Conservation (phyloP, 1,284 basidiomycete genomes). For the Marasmius oreades region DNA sequence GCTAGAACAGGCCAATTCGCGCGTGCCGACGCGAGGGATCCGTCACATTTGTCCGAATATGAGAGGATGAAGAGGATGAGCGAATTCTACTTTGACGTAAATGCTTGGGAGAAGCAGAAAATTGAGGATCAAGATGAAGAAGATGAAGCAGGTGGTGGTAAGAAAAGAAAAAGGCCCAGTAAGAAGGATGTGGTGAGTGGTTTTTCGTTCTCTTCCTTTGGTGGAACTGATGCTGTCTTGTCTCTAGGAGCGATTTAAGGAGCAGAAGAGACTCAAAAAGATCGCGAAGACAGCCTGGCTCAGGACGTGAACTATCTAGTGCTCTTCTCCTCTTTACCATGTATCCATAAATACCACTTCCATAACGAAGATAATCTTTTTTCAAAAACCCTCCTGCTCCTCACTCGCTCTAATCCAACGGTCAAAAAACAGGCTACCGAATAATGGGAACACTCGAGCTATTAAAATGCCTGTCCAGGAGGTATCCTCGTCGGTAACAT, state of each 20-base stretch:
- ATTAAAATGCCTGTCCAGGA: no score
- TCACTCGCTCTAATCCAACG: no score
- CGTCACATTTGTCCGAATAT: slow-evolving; percentile 77
- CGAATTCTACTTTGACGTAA: slow-evolving; percentile 85
- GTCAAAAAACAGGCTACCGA: no score
- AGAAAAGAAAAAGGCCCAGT: slow-evolving; percentile 71
- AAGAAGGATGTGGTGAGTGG: slow-evolving; percentile 84
- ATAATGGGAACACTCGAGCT: no score
- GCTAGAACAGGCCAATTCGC: slow-evolving; percentile 81
- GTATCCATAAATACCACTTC: no score
- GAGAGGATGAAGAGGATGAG: slow-evolving; percentile 85
- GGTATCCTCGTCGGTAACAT: no score
- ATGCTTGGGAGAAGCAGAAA: slow-evolving; percentile 75
- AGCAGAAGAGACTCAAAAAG: slow-evolving; percentile 82
- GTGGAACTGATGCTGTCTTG: slow-evolving; percentile 14
- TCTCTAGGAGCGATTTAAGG: slow-evolving; percentile 79
- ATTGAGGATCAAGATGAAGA: slow-evolving; percentile 52
- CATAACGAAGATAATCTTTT: no score
- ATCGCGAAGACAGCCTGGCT: slow-evolving; percentile 87
- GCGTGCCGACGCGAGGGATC: slow-evolving; percentile 60
- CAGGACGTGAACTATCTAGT: slow-evolving; percentile 47
- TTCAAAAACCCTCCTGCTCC: no score
- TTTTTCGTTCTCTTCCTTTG: slow-evolving; percentile 6
- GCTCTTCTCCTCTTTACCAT: no score
- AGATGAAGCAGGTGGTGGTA: slow-evolving; percentile 50